Base-by-base conservation (phyloP, 2,329 filamentous ascomycete species). In the Chaetothyriales sp. region DNA sequence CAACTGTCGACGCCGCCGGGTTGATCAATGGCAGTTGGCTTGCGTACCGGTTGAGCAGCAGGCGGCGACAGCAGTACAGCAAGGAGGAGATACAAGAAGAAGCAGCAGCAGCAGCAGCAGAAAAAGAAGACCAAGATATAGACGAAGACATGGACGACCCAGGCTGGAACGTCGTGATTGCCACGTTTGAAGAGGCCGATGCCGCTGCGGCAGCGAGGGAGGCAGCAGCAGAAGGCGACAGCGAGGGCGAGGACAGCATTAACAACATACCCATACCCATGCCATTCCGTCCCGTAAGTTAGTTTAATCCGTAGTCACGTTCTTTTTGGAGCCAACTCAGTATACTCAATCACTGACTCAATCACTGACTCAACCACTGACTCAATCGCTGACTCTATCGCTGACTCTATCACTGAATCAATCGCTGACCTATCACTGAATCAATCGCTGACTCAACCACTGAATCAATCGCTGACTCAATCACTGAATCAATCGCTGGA, bases 21-120 rank as follows among this genome's bases (percentile, higher is more conserved):
- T 51, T 72, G 37, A 65, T 64, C 50, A 70, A 73, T 58, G 66
- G 67, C 1, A 59, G 60, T 7, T 60, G 65, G 49, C 20, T 73
- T 7, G 70, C 70, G 8, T 73, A 73, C 60, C 61, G 62, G 18
- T 61, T 67, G 19, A 58, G 56, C 18, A 48, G 47, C 43, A 44
- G 25, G 43, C 49, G 13, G 13, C 33, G 15, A 15, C 33, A 40
- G 33, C 37, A 51, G 15, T 20, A 51, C 13, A 47, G 53, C 20
- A 50, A 54, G 19, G 56, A 49, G 4, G 54, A 53, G 28, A 53
- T 44, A 29, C 43, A 50, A n/a, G 55, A 56, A 37, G 51, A 56
- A n/a, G n/a, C n/a, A n/a, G n/a, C n/a, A n/a, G n/a, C n/a, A n/a
- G n/a, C n/a, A n/a, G n/a, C n/a, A n/a, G n/a, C n/a, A n/a, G n/a